These are phyloP conservation scores for Alternaria consortialis DNA, from an alignment of 2,329 filamentous ascomycete species.

Conservation along the genomic window DNA sequence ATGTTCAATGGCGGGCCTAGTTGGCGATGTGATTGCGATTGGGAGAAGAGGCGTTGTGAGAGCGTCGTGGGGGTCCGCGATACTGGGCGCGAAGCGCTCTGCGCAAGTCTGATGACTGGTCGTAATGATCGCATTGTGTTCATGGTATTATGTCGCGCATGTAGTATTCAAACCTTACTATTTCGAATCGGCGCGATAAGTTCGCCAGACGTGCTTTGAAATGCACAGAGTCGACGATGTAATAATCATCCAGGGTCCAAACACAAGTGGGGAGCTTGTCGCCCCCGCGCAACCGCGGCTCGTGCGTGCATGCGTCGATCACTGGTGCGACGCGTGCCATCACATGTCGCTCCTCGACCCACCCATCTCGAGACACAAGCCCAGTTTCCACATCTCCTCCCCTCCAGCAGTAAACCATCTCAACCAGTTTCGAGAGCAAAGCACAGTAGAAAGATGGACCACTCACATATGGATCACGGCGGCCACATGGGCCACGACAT, in stretches of 20 bases:
- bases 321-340: constrained; percentile 32
- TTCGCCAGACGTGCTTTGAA: background rate
- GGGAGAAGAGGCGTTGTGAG: constrained; percentile 39
- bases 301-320: constrained; percentile 27
- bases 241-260: constrained; percentile 9
- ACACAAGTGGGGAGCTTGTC: constrained; percentile 11
- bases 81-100: constrained; percentile 15
- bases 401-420: background rate
- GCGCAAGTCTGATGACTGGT: constrained; percentile 24
- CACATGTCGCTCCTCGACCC: background rate
- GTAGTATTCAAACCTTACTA: background rate
- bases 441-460: constrained; percentile 43
- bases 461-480: constrained; percentile 53
- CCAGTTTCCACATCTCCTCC: constrained; percentile 2
- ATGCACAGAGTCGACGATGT: constrained; percentile 6
- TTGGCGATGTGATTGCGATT: constrained; percentile 27
- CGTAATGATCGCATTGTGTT: constrained; percentile 32
- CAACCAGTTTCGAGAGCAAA: background rate
- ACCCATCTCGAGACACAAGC: constrained; percentile 13
- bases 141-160: constrained; percentile 11
- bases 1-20: constrained; percentile 50
- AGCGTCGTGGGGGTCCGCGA: constrained; percentile 23
- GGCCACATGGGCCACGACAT: constrained; percentile 67
- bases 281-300: constrained; percentile 24
- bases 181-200: background rate